Percentiles rank a stretch among this genome's conserved stretches.
Conservation (phyloP, 2,329 filamentous ascomycete genomes). For the Pestalotiopsis sp. region DNA sequence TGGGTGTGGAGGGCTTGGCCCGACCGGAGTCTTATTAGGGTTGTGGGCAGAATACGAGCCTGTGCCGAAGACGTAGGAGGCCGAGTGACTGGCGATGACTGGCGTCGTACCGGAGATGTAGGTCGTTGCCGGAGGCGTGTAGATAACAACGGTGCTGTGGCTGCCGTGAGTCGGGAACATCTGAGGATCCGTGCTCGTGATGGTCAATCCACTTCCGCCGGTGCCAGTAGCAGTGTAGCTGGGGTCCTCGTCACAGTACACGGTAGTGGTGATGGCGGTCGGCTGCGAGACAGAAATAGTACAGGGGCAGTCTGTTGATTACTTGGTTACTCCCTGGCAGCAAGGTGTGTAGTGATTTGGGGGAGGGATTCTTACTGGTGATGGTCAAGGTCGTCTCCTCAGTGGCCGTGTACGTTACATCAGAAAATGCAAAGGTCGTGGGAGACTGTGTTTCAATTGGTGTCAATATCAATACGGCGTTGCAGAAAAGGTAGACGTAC, state of each 20-base stretch:
- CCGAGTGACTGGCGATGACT: slow-evolving; percentile 9
- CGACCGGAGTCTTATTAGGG: slow-evolving; percentile 27
- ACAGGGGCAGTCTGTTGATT: slow-evolving; percentile 47
- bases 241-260: slow-evolving; percentile 21
- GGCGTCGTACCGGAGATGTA: slow-evolving; percentile 22
- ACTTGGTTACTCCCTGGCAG: slow-evolving; percentile 25
- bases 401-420: slow-evolving; percentile 47
- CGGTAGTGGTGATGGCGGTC: slow-evolving; percentile 31
- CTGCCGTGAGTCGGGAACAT: slow-evolving; percentile 13
- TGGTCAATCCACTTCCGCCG: background rate
- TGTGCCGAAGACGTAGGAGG: slow-evolving; percentile 15
- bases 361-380: slow-evolving; percentile 37
- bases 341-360: background rate
- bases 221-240: slow-evolving; percentile 15
- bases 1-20: slow-evolving; percentile 27
- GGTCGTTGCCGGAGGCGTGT: slow-evolving; percentile 24
- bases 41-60: background rate
- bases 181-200: background rate
- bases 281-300: slow-evolving; percentile 40
- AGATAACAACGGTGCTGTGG: slow-evolving; percentile 22
- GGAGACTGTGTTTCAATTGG: slow-evolving; percentile 29
- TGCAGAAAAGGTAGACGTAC: no score
- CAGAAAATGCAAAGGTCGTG: slow-evolving; percentile 41
- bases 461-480: slow-evolving; percentile 3
- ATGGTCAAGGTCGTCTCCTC: slow-evolving; percentile 45